Conservation (phyloP, 176 grass and related monocot genomes). For the Dactylis glomerata region DNA sequence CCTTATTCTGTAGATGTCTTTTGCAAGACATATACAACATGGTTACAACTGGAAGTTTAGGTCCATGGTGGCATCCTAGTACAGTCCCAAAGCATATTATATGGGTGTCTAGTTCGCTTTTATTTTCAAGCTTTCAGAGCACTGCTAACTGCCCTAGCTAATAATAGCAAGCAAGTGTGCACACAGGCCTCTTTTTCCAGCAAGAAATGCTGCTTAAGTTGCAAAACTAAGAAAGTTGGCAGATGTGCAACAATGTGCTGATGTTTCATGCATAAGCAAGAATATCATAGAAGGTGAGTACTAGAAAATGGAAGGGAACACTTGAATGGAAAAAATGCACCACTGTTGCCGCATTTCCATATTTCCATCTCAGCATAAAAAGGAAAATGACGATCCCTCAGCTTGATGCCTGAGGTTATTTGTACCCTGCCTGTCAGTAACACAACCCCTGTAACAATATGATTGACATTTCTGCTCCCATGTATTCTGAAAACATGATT, state of each 20-base stretch:
- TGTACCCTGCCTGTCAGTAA: not conserved
- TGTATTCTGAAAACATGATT: not conserved
- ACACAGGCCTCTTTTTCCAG: not conserved
- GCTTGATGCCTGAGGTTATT: not conserved
- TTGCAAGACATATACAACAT: not conserved
- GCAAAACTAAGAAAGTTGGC: not conserved
- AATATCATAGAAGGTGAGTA: not conserved
- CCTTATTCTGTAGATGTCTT: constrained; percentile 12
- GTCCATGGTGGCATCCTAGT: not conserved
- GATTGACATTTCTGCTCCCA: not conserved
- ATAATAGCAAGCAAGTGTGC: not conserved
- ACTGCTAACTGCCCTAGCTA: not conserved
- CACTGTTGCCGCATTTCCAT: not conserved
- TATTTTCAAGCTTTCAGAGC: not conserved
- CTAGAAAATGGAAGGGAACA: not conserved
- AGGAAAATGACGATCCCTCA: not conserved
- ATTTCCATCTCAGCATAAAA: not conserved
- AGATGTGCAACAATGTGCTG: not conserved
- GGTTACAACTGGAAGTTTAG: not conserved
- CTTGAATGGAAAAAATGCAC: not conserved
- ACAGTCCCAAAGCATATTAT: not conserved
- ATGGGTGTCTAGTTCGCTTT: not conserved
- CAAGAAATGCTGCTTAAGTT: not conserved
- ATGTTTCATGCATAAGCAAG: not conserved
- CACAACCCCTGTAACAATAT: not conserved